phyloP scores from a whole-genome alignment of 1,139 yeast species.

The Pichia sp. region DNA sequence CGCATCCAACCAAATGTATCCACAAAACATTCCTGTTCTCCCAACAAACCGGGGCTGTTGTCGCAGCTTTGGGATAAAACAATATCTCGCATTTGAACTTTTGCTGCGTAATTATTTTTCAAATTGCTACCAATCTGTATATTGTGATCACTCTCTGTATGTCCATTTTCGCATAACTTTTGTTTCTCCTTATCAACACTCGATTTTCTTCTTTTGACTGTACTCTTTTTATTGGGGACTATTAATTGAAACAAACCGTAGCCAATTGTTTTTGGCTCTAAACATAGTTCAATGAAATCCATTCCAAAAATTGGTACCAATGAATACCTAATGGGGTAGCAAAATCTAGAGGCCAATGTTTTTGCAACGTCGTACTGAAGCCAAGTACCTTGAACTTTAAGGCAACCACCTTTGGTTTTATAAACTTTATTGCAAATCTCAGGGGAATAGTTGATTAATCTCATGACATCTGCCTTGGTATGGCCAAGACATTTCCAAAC shows the following conservation, averaged over 20 bases:
- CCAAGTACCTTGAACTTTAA: constrained; percentile 96
- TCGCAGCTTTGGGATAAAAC: no score
- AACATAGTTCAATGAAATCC: constrained; percentile 62
- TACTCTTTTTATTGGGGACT: constrained; percentile 15
- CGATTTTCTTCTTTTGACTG: no score
- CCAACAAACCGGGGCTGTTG: no score
- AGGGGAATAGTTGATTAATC: constrained; percentile 65
- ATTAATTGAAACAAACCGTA: constrained; percentile 52
- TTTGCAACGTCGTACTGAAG: constrained; percentile 65
- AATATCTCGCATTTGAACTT: no score
- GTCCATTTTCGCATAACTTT: no score
- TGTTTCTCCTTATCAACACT: no score
- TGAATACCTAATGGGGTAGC: constrained; percentile 69
- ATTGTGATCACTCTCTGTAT: no score
- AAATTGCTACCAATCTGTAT: no score
- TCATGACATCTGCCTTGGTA: constrained; percentile 69
- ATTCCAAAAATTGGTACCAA: constrained; percentile 76
- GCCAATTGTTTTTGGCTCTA: constrained; percentile 55
- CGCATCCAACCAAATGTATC: no score
- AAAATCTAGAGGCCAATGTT: constrained; percentile 63
- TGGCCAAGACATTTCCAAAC: constrained; percentile 80
- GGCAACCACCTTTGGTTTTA: constrained; percentile 83
- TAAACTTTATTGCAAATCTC: constrained; percentile 45
- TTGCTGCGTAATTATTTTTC: no score
- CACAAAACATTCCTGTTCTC: no score